phyloP scores from a whole-genome alignment of 768 basidiomycete species.

The Auricularia cornea region DNA sequence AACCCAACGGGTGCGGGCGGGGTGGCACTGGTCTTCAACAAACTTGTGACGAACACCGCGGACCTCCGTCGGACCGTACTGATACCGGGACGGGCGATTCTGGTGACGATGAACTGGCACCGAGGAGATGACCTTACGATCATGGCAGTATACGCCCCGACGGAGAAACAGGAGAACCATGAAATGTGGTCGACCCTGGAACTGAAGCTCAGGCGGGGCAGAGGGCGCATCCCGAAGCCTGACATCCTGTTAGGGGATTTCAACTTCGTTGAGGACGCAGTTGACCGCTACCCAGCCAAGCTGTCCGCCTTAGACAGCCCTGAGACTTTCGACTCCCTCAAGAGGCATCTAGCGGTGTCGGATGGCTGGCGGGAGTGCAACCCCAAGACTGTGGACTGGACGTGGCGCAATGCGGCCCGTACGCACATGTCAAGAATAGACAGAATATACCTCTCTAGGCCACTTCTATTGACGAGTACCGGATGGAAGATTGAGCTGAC shows the following conservation, averaged over 20 bases:
- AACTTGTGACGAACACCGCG: background rate
- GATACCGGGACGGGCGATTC: background rate
- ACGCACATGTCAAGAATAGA: background rate
- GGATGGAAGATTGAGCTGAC: background rate
- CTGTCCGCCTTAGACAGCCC: background rate
- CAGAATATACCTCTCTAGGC: background rate
- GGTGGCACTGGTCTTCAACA: background rate
- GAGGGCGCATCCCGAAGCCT: background rate
- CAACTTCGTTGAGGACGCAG: conserved; percentile 14
- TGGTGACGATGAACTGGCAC: background rate
- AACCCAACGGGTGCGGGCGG: background rate
- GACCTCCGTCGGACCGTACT: background rate
- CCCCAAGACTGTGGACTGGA: background rate
- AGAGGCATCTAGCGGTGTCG: background rate
- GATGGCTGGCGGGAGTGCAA: background rate
- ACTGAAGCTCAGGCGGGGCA: background rate
- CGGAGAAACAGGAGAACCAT: background rate
- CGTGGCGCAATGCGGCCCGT: background rate
- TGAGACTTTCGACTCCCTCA: background rate
- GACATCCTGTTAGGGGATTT: conserved; percentile 13
- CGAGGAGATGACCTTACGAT: background rate
- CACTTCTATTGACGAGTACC: background rate
- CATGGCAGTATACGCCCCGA: background rate
- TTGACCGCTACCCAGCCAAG: conserved; percentile 12
- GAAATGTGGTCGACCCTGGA: background rate